These are phyloP conservation scores for Lanmaoa pseudosensibilis DNA, from an alignment of 768 basidiomycete genomes.

Conservation along the genomic window DNA sequence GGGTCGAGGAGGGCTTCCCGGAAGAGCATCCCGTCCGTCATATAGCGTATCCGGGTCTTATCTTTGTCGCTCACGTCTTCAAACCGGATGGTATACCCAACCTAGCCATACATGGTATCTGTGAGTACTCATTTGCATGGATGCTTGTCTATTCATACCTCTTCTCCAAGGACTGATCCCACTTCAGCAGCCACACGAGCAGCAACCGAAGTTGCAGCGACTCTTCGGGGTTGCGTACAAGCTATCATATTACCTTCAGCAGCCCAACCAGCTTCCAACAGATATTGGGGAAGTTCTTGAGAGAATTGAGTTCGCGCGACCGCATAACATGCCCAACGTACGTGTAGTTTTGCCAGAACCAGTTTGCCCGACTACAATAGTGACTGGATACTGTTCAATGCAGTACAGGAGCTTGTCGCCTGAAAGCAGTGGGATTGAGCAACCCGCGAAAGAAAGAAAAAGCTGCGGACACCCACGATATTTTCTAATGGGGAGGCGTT, in stretches of 20 bases:
- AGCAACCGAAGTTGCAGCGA: slow-evolving; percentile 95
- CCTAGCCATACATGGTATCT: slow-evolving; percentile 46
- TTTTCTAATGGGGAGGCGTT: slow-evolving; percentile 85
- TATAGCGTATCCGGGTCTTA: slow-evolving; percentile 86
- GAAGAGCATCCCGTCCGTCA: slow-evolving; percentile 99
- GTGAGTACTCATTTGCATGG: background rate
- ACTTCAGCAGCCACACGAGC: slow-evolving; percentile 90
- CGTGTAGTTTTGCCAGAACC: slow-evolving; percentile 98
- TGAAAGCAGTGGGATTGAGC: slow-evolving; percentile 30
- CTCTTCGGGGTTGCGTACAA: slow-evolving; percentile 90
- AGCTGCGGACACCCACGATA: slow-evolving; percentile 56
- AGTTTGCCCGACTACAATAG: slow-evolving; percentile 91
- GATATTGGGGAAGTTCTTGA: slow-evolving; percentile 91
- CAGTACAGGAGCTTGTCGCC: slow-evolving; percentile 80
- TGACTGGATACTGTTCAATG: slow-evolving; percentile 79
- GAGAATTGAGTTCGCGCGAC: slow-evolving; percentile 5
- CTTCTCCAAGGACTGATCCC: slow-evolving; percentile 83
- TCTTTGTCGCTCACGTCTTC: slow-evolving; percentile 88
- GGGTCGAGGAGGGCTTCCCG: slow-evolving; percentile 92
- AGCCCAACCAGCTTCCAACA: slow-evolving; percentile 93
- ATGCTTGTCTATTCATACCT: slow-evolving; percentile 45
- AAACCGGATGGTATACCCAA: slow-evolving; percentile 96
- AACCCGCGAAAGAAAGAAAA: background rate
- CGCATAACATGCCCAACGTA: slow-evolving; percentile 39
- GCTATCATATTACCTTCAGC: slow-evolving; percentile 78